phyloP scores from a whole-genome alignment of 345 rosid species.

The Stellera chamaejasme region DNA sequence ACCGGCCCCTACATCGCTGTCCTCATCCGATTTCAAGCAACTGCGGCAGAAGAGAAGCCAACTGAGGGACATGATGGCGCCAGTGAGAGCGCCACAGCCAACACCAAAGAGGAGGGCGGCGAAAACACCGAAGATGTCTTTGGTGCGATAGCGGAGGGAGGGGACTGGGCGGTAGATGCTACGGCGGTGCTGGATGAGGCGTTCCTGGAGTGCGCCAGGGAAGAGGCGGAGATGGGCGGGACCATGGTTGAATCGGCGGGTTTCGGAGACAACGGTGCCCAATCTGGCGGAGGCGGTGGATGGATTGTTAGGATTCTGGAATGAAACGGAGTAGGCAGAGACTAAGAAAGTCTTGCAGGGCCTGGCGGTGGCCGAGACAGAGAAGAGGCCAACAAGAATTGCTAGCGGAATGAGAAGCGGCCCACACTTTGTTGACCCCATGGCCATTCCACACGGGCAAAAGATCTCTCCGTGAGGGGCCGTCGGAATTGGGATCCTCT shows the following conservation, averaged over 20 bases:
- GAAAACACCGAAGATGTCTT: conserved; percentile 84
- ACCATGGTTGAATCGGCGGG: conserved; percentile 30
- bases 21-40: conserved; percentile 22
- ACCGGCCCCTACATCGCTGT: conserved; percentile 28
- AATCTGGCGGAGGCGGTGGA: conserved; percentile 26
- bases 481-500: no score
- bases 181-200: conserved; percentile 14
- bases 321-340: conserved; percentile 56
- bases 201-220: conserved; percentile 17
- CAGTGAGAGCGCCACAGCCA: conserved; percentile 92
- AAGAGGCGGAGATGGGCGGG: conserved; percentile 28
- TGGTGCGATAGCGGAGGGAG: conserved; percentile 71
- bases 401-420: conserved; percentile 13
- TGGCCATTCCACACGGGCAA: neutral
- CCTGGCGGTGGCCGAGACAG: conserved; percentile 23
- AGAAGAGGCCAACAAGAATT: conserved; percentile 19
- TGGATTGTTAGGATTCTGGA: conserved; percentile 27
- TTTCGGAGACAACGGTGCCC: conserved; percentile 57
- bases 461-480: no score
- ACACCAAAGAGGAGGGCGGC: conserved; percentile 83
- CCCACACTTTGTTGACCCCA: conserved; percentile 15
- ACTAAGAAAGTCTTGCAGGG: conserved; percentile 42
- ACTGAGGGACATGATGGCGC: conserved; percentile 74
- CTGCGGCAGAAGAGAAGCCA: conserved; percentile 61
- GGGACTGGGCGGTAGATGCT: conserved; percentile 32